These are phyloP conservation scores for Avena insularis DNA, from an alignment of 176 grass and related monocot genomes.

Conservation along the genomic window DNA sequence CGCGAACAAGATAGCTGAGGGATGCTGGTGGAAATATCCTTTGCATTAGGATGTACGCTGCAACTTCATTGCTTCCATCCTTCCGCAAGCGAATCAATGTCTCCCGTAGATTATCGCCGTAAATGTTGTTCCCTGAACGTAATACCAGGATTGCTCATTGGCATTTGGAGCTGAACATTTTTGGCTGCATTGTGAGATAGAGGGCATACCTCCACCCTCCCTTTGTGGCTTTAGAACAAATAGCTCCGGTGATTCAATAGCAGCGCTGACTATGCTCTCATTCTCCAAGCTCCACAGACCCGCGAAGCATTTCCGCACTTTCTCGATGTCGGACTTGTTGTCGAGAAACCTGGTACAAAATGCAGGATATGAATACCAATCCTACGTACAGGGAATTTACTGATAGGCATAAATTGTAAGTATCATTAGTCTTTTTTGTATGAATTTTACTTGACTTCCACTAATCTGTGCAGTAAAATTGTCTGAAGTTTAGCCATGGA, in stretches of 20 bases:
- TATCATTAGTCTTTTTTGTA: background rate
- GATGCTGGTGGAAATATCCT: conserved; percentile 62
- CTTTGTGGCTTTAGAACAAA: conserved; percentile 78
- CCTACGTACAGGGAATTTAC: background rate
- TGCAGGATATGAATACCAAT: background rate
- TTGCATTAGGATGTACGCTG: conserved; percentile 74
- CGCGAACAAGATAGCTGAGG: conserved; percentile 58
- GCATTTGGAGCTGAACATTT: background rate
- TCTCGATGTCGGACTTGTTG: conserved; percentile 45
- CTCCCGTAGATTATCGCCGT: conserved; percentile 55
- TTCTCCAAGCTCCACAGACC: conserved; percentile 72
- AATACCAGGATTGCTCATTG: background rate
- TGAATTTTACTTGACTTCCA: background rate
- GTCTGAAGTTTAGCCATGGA: background rate
- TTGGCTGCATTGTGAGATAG: background rate
- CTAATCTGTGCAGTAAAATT: background rate
- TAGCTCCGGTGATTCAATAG: conserved; percentile 62
- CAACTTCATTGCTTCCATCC: conserved; percentile 52
- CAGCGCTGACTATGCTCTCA: conserved; percentile 40
- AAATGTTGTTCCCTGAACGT: conserved; percentile 64
- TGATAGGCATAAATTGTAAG: background rate
- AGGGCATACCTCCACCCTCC: conserved; percentile 63
- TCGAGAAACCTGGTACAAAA: conserved; percentile 51
- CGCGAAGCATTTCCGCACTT: conserved; percentile 67
- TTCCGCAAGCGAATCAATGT: conserved; percentile 46